Evolutionary conservation across 352 stramenopile genomes (phyloP).

Genomic region (Pythium rishiriense): DNA sequence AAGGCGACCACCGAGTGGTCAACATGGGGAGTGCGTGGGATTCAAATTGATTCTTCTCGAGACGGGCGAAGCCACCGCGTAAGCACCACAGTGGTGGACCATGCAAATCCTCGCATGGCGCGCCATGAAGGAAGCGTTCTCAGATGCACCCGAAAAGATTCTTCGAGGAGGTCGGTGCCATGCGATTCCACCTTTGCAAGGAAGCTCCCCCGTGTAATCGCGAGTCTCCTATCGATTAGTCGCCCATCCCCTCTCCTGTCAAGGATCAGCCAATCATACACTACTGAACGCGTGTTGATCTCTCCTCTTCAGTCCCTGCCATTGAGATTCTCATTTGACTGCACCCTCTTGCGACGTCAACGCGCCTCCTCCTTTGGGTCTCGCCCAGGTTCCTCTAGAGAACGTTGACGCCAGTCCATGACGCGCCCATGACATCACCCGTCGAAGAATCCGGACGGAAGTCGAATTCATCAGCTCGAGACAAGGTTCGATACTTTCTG

Average conservation of each 20-base stretch:
- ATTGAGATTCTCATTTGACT: no score
- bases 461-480: no score
- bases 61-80: neutral
- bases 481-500: no score
- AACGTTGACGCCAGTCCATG: no score
- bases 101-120: neutral
- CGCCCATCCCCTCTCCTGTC: neutral
- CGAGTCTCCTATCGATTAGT: neutral
- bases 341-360: no score
- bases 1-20: neutral
- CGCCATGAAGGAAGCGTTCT: neutral
- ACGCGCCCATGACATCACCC: no score
- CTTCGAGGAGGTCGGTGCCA: neutral
- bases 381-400: no score
- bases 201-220: constrained; percentile 1
- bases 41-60: neutral
- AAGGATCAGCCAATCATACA: neutral
- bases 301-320: no score
- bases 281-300: neutral
- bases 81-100: neutral
- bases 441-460: no score
- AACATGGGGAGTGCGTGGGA: neutral
- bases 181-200: neutral
- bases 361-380: no score
- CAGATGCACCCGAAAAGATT: neutral